These are phyloP conservation scores for Ophidiomyces ophidiicola DNA, from an alignment of 2,329 filamentous ascomycete genomes.

Conservation along the genomic window DNA sequence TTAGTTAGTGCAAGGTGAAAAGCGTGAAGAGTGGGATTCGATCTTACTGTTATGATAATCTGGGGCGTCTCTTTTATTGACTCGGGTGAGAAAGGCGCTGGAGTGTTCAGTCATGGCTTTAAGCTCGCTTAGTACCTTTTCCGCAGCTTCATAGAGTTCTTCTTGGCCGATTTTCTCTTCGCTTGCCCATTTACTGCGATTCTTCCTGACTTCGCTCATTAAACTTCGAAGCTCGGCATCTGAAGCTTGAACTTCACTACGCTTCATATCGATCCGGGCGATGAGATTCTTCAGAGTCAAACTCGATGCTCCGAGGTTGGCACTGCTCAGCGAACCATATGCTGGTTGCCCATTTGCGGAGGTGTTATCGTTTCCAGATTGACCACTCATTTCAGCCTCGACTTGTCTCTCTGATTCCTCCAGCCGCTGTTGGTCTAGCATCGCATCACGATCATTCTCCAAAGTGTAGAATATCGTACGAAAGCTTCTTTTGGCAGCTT, in stretches of 20 bases:
- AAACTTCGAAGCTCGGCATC: conserved; percentile 83
- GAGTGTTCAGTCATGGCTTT: conserved; percentile 97
- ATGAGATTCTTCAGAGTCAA: conserved; percentile 95
- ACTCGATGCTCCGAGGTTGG: conserved; percentile 90
- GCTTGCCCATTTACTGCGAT: conserved; percentile 96
- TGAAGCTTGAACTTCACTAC: conserved; percentile 77
- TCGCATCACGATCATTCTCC: conserved; percentile 87
- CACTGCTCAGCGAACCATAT: conserved; percentile 80
- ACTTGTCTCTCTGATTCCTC: conserved; percentile 95
- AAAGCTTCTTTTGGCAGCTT: conserved; percentile 79
- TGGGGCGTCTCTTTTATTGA: conserved; percentile 93
- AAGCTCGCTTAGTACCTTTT: conserved; percentile 92
- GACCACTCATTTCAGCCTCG: conserved; percentile 79
- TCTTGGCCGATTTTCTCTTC: conserved; percentile 97
- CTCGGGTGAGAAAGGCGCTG: conserved; percentile 82
- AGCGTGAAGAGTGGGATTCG: neutral
- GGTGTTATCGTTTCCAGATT: conserved; percentile 40
- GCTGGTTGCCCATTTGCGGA: conserved; percentile 47
- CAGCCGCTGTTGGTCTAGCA: conserved; percentile 93
- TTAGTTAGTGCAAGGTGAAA: conserved; percentile 7
- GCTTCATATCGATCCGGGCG: conserved; percentile 84
- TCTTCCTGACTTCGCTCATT: conserved; percentile 96
- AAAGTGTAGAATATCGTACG: conserved; percentile 90
- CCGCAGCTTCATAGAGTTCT: conserved; percentile 89
- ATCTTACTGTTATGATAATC: conserved; percentile 81